phyloP scores from a whole-genome alignment of 495 filamentous ascomycete genomes.

The Penicillium flavigenum region DNA sequence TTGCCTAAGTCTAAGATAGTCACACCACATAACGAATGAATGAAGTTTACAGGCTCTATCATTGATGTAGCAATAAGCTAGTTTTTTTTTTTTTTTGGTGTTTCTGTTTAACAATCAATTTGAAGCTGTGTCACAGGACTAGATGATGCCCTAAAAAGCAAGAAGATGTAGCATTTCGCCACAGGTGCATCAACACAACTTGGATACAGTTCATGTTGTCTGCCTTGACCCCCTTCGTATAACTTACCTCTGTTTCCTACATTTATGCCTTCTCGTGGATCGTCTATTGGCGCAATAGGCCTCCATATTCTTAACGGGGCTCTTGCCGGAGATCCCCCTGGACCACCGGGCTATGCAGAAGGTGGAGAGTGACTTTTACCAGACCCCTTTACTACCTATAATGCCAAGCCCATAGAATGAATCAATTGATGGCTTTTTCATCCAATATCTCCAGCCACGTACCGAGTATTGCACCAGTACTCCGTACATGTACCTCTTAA shows the following conservation, averaged over 20 bases:
- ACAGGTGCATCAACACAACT: neutral
- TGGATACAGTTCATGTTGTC: neutral
- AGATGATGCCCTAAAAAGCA: neutral
- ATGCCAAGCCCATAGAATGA: neutral
- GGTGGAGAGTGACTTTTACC: neutral
- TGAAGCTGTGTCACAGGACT: neutral
- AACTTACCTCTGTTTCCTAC: neutral
- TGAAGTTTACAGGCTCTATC: constrained; percentile 5
- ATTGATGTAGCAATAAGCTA: neutral
- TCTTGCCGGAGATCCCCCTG: neutral
- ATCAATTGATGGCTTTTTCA: neutral
- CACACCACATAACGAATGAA: constrained; percentile 21
- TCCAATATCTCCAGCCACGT: neutral
- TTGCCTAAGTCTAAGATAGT: constrained; percentile 17
- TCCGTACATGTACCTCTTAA: neutral
- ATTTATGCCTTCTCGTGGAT: neutral
- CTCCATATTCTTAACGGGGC: neutral
- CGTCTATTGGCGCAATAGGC: neutral
- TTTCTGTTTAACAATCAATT: neutral
- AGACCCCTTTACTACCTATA: neutral
- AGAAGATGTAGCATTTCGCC: neutral
- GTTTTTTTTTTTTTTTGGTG: neutral
- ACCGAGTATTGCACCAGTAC: no score
- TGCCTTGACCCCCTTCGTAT: neutral
- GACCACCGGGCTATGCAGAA: neutral